Evolutionary conservation across 176 grass and related monocot species (phyloP).

Genomic region (Carex cristatella): DNA sequence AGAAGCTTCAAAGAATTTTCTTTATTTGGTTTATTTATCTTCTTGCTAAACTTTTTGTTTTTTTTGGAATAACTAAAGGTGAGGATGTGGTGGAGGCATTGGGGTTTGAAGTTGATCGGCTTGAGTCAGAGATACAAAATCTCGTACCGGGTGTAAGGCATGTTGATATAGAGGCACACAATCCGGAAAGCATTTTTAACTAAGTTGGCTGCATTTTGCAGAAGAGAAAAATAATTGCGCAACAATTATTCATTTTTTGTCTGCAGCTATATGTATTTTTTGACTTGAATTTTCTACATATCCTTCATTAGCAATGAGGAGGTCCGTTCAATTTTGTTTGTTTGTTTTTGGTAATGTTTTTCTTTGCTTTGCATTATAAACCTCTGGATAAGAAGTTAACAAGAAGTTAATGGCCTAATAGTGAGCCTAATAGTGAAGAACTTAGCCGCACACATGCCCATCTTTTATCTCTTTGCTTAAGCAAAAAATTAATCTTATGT

Average conservation of each 20-base stretch:
- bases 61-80: slow-evolving; percentile 35
- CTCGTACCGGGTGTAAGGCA: slow-evolving; percentile 87
- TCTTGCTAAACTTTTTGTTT: not conserved
- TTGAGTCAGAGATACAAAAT: slow-evolving; percentile 93
- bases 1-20: not conserved
- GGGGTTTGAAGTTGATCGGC: slow-evolving; percentile 80
- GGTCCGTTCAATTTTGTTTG: not conserved
- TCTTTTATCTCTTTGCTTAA: no score
- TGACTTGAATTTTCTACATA: not conserved
- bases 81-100: slow-evolving; percentile 95
- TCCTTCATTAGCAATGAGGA: not conserved
- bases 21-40: not conserved
- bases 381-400: not conserved
- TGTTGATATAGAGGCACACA: slow-evolving; percentile 97
- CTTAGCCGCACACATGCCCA: no score
- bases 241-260: not conserved
- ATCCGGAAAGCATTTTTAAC: slow-evolving; percentile 64
- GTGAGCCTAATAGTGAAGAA: no score
- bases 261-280: not conserved
- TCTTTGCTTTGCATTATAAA: not conserved
- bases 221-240: not conserved
- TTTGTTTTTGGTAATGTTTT: not conserved
- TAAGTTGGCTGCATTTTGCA: slow-evolving; percentile 6
- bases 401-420: no score
- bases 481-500: no score